Conservation (phyloP, 768 basidiomycete genomes). For the Neoboletus brunneissimus region DNA sequence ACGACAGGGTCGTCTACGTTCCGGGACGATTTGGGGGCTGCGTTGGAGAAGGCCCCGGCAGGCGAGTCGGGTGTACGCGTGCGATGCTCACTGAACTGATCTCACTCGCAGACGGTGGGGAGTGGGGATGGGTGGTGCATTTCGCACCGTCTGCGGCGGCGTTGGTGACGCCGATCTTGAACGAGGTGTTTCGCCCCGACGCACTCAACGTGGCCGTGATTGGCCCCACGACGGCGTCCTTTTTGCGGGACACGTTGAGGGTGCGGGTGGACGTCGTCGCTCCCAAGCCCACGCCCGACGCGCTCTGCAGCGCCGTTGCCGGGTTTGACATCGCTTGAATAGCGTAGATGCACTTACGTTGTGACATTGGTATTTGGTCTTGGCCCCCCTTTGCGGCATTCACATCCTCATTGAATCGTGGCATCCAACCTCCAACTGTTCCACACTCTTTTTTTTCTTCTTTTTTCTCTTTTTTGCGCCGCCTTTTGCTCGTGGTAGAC, state of each 20-base stretch:
- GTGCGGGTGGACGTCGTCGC: constrained; percentile 56
- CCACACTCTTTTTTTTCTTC: constrained; percentile 16
- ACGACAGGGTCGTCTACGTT: constrained; percentile 59
- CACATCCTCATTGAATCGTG: background rate
- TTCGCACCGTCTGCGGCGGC: constrained; percentile 75
- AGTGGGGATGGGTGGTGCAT: constrained; percentile 66
- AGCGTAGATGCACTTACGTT: constrained; percentile 12
- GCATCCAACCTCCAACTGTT: constrained; percentile 18
- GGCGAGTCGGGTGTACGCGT: constrained; percentile 14
- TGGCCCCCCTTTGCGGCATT: background rate
- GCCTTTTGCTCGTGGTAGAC: background rate
- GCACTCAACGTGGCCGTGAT: constrained; percentile 54
- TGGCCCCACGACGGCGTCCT: constrained; percentile 62
- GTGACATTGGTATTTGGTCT: background rate
- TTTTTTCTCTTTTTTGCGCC: background rate
- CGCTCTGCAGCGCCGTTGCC: constrained; percentile 37
- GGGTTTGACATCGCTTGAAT: constrained; percentile 14
- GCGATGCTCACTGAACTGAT: background rate
- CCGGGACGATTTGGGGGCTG: constrained; percentile 38
- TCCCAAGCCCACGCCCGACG: constrained; percentile 53
- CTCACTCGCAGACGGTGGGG: background rate
- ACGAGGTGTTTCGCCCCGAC: constrained; percentile 37
- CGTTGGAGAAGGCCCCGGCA: constrained; percentile 26
- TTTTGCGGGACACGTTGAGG: constrained; percentile 43
- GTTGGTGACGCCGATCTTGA: constrained; percentile 51